Percentiles rank a stretch among this genome's conserved stretches.
These are phyloP conservation scores for Mycena floridula DNA, from an alignment of 768 basidiomycete species.

Conservation along the genomic window DNA sequence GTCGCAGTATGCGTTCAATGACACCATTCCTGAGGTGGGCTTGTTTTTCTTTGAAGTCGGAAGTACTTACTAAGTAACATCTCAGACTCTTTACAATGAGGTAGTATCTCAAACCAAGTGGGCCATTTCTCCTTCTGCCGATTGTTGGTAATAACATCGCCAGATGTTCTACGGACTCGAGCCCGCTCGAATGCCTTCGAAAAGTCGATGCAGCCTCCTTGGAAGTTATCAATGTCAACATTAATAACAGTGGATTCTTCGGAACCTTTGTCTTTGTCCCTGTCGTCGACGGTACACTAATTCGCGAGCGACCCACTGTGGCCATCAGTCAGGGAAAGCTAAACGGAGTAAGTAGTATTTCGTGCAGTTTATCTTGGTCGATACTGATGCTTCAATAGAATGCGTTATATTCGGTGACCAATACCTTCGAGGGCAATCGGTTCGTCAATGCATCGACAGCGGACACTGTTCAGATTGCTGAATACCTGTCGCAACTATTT, in stretches of 20 bases:
- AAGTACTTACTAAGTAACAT: not conserved
- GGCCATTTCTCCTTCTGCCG: not conserved
- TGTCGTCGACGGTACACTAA: constrained; percentile 33
- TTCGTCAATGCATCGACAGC: not conserved
- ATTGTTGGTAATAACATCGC: not conserved
- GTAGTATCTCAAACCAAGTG: constrained; percentile 15
- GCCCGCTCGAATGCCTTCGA: constrained; percentile 14
- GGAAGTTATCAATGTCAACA: constrained; percentile 17
- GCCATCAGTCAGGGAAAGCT: constrained; percentile 28
- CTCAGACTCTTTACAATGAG: constrained; percentile 14
- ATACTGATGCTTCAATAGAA: not conserved
- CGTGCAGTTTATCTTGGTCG: not conserved
- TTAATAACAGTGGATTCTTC: constrained; percentile 19
- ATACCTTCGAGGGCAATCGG: not conserved
- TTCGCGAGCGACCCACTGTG: constrained; percentile 33
- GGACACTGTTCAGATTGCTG: too few species aligned
- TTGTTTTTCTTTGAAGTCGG: not conserved
- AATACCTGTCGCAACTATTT: constrained; percentile 41
- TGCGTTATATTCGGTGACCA: not conserved
- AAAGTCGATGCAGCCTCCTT: constrained; percentile 13
- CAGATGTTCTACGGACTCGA: constrained; percentile 15
- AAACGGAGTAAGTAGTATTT: constrained; percentile 31
- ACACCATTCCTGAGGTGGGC: constrained; percentile 19
- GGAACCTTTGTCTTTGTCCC: constrained; percentile 25
- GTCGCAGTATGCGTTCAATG: constrained; percentile 27